Evolutionary conservation across 169 alveolate species (phyloP), one percentile per base, ranked within the genome.

Genomic region (Cryptosporidium xiaoi): DNA sequence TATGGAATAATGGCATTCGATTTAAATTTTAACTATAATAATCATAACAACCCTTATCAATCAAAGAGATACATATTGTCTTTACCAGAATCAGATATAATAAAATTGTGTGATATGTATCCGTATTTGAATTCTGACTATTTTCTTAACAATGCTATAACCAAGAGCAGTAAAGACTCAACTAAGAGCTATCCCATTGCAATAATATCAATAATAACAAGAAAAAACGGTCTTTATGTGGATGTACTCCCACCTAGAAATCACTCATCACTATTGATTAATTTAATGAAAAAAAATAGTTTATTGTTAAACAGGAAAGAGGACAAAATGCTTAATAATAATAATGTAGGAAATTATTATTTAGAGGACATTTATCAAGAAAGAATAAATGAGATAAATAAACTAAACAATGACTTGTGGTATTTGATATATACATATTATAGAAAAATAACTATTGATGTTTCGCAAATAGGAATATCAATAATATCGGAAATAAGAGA

Each of bases 191-290:
- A 77, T 10, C 87, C 87, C 13, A 60, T 77, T n/a, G 87, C 87
- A 16, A 62, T 62, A 8, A 77, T 77, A 27, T 77, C 77, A 1
- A 77, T 77, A 16, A 44, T 62, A 46, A 71, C 87, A 12, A 77
- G 87, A 62, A 62, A 77, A 18, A 77, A 62, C 10, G 87, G 87
- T 6, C 51, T 77, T n/a, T 77, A 77, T 46, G 40, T 77, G 1
- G 87, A 77, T 60, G 51, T 77, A n/a, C 71, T 77, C 33, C 87
- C 87, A 8, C 87, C 87, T 13, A 77, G 87, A 62, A 77, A 77
- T 34, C 87, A 77, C 8, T 56, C 87, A 5, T 77, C 87, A 10
- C 27, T 77, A 44, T 24, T 77, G 8, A 16, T 77, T 7, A 62
- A 77, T 44, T 27, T 77, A 48, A 34, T 77, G 18, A 27, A 53